Percentiles rank a stretch among this genome's conserved stretches.
phyloP scores from a whole-genome alignment of 2,329 filamentous ascomycete species.

The Teratosphaeria nubilosa region DNA sequence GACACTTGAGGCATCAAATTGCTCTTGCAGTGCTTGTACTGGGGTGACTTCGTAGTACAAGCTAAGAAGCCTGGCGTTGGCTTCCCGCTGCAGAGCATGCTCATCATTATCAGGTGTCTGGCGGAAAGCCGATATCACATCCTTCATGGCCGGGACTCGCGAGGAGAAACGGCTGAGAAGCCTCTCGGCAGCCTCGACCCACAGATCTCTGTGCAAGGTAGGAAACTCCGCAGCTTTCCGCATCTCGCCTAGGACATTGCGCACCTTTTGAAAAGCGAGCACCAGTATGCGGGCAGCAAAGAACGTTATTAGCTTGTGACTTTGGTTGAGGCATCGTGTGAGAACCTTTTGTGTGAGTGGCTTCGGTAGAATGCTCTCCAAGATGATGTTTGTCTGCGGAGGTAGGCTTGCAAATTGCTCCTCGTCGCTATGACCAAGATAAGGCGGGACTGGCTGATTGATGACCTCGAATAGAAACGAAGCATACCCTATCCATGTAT shows the following conservation, averaged over 20 bases:
- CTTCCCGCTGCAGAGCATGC: slow-evolving; percentile 60
- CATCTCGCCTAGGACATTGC: slow-evolving; percentile 52
- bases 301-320: slow-evolving; percentile 69
- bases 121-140: slow-evolving; percentile 65
- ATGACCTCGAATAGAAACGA: slow-evolving; percentile 78
- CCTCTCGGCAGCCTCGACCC: slow-evolving; percentile 58
- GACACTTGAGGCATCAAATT: slow-evolving; percentile 75
- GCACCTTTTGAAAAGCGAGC: slow-evolving; percentile 68
- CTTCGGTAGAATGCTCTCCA: slow-evolving; percentile 78
- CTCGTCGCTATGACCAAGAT: slow-evolving; percentile 56
- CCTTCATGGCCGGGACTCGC: slow-evolving; percentile 71
- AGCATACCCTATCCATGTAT: slow-evolving; percentile 91
- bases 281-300: slow-evolving; percentile 75
- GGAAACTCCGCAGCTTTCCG: slow-evolving; percentile 27
- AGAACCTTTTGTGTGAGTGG: slow-evolving; percentile 73
- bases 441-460: slow-evolving; percentile 59
- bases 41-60: slow-evolving; percentile 82
- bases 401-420: slow-evolving; percentile 52
- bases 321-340: slow-evolving; percentile 66
- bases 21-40: slow-evolving; percentile 67
- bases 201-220: slow-evolving; percentile 42
- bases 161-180: slow-evolving; percentile 66
- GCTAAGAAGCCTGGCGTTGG: slow-evolving; percentile 64
- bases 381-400: slow-evolving; percentile 65
- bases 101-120: slow-evolving; percentile 54